These are phyloP conservation scores for Willaertia magna DNA, from an alignment of 208 protist species.

Conservation along the genomic window DNA sequence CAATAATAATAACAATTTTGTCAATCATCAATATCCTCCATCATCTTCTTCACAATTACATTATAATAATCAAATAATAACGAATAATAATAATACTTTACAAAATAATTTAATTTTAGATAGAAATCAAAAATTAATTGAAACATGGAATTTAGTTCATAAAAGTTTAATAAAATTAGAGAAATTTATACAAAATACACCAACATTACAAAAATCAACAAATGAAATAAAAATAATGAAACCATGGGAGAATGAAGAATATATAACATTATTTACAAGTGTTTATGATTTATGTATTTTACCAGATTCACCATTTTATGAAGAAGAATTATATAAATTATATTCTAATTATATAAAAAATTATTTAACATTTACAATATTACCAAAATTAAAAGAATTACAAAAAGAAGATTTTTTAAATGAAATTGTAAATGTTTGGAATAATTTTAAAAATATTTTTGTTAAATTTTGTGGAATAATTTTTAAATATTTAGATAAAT, in stretches of 20 bases:
- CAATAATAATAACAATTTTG: too few species aligned
- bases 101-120: too few species aligned
- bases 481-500: not conserved
- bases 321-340: not conserved
- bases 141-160: not conserved
- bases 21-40: too few species aligned
- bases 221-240: not conserved
- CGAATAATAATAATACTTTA: too few species aligned
- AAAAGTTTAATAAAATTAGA: conserved; percentile 1
- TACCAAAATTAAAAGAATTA: not conserved
- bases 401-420: not conserved
- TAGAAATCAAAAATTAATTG: not conserved
- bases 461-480: not conserved
- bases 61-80: too few species aligned
- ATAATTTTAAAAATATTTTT: not conserved
- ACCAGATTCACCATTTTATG: not conserved
- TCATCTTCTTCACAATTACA: too few species aligned
- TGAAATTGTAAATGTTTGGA: not conserved
- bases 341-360: not conserved
- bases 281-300: conserved; percentile 5
- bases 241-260: not conserved
- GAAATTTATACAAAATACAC: not conserved
- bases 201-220: not conserved
- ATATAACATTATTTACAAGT: not conserved
- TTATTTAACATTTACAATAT: not conserved